phyloP scores from a whole-genome alignment of 805 yeast genomes.

The Lipomyces orientalis region DNA sequence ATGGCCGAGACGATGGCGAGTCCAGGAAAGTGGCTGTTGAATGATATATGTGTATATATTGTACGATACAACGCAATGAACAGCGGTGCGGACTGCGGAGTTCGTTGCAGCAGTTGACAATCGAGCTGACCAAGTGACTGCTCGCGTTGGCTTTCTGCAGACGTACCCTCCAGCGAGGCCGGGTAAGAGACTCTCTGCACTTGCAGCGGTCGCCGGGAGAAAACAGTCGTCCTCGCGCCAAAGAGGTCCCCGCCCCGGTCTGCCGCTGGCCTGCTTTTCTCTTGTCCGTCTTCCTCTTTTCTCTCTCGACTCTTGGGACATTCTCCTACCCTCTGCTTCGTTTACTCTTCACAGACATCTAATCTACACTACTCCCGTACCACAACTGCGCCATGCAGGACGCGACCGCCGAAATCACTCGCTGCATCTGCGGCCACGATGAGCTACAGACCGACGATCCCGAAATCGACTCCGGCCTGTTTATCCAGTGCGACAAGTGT shows the following conservation, averaged over 20 bases:
- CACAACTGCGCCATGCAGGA: conserved; percentile 10
- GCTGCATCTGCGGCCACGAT: conserved; percentile 61
- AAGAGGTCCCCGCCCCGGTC: neutral
- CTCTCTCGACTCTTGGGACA: neutral
- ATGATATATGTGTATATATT: too few relatives aligned
- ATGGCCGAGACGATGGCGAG: neutral
- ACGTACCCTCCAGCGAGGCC: neutral
- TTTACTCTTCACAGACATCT: neutral
- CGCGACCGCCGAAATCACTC: conserved; percentile 53
- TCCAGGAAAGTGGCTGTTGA: neutral
- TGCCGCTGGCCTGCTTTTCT: neutral
- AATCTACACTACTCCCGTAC: neutral
- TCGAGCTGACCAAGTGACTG: neutral
- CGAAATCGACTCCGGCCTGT: conserved; percentile 89
- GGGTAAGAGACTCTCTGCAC: neutral
- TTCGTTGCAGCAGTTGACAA: neutral
- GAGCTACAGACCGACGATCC: conserved; percentile 49
- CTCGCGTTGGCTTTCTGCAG: neutral
- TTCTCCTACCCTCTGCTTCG: neutral
- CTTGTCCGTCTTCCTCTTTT: neutral
- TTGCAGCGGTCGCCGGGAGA: neutral
- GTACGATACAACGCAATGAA: neutral
- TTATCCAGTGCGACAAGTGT: conserved; percentile 94
- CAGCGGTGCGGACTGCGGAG: neutral
- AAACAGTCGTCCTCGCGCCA: neutral